Base-by-base conservation (phyloP, 2,329 filamentous ascomycete species). In the Ophiostoma sp. region DNA sequence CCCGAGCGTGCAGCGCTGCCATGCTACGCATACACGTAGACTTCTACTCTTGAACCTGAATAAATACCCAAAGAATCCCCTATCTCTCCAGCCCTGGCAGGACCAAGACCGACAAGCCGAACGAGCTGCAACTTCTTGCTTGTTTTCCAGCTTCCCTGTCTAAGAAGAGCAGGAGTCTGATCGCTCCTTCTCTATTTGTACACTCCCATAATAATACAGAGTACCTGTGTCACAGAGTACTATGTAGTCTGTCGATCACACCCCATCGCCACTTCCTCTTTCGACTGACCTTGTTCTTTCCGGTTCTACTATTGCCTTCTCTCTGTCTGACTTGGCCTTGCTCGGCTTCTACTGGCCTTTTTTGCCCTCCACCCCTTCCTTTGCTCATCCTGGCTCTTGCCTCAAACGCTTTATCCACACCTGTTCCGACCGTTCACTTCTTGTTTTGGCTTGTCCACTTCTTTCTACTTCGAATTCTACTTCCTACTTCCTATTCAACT, bases 241-340 rank as follows among this genome's bases (percentile, higher is more conserved):
- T n/a, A n/a, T 27, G 52, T 60, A 31, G 23, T 33, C 15, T 33
- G 57, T 60, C 57, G 27, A 60, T 60, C 23, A 60, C 57, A 33
- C 54, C 54, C 54, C 57, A 60, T 60, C 57, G 57, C 57, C 57
- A 60, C 57, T 60, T 60, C 57, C 57, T 60, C 57, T 60, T 60
- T 60, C 6, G 8, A 57, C 27, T 60, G 57, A 60, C 54, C 54
- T 60, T 60, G 57, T 31, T 60, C 27, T 60, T 15, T 31, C 54
- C n/a, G 27, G 23, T 60, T 60, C 23, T 60, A 27, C 57, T 60
- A 10, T 52, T 52, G 48, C 3, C 4, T 20, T 23, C 17, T 6
- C 17, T n/a, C 48, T 31, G 27, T 31, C 27, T 31, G 27, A 31
- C 27, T 31, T 31, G 27, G 27, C 27, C 27, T 31, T 31, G 27